A percentile compares a stretch with the other conserved stretches of the same genome.
Evolutionary conservation across 176 grass and related monocot genomes (phyloP).

Genomic region (Oryza punctata): DNA sequence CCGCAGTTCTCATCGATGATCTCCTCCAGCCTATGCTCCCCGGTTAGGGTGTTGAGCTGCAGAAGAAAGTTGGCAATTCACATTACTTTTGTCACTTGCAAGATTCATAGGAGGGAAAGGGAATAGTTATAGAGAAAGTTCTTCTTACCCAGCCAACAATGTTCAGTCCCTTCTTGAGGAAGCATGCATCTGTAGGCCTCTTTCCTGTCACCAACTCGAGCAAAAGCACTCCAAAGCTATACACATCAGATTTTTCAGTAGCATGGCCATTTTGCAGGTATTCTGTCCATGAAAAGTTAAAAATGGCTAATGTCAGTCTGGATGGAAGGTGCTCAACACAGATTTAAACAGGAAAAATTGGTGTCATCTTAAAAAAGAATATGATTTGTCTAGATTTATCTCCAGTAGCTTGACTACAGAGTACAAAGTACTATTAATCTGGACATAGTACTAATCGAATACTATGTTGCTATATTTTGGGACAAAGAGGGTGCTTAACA

Average conservation of each 20-base stretch:
- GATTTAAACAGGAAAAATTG: not conserved
- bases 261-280: constrained; percentile 87
- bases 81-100: not conserved
- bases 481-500: not conserved
- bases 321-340: not conserved
- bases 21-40: constrained; percentile 79
- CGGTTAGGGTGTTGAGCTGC: constrained; percentile 84
- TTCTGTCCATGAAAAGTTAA: constrained; percentile 49
- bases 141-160: constrained; percentile 89
- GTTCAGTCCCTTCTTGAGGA: constrained; percentile 84
- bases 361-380: not conserved
- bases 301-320: not conserved
- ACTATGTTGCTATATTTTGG: too few species aligned
- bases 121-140: not conserved
- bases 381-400: not conserved
- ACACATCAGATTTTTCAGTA: constrained; percentile 90
- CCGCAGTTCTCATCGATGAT: constrained; percentile 65
- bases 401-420: not conserved
- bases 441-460: too few species aligned
- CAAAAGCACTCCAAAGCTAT: constrained; percentile 91
- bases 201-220: constrained; percentile 89
- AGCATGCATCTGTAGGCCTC: constrained; percentile 80
- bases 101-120: not conserved
- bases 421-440: too few species aligned
- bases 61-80: not conserved